Conservation (phyloP, 257 asterid species). For the Fraxinus americana region DNA sequence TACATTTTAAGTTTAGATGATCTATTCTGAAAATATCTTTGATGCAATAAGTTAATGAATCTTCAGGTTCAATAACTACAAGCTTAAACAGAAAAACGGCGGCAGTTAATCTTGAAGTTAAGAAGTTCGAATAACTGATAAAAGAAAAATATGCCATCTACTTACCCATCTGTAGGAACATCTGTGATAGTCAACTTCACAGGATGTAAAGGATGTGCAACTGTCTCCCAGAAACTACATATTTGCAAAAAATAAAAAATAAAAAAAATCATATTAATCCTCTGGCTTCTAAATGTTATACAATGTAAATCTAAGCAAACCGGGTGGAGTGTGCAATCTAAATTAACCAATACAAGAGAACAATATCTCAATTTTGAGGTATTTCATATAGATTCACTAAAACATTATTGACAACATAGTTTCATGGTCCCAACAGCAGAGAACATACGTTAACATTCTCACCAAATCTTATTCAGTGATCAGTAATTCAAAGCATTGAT, state of each 20-base stretch:
- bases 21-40: slow-evolving; percentile 8
- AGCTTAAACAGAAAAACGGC: slow-evolving; percentile 5
- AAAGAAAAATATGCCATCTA: slow-evolving; percentile 16
- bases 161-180: slow-evolving; percentile 88
- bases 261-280: slow-evolving; percentile 11
- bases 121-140: background rate
- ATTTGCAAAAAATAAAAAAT: background rate
- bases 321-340: background rate
- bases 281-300: slow-evolving; percentile 11
- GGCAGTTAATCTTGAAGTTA: slow-evolving; percentile 1
- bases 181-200: slow-evolving; percentile 66
- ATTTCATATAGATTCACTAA: slow-evolving; percentile 19
- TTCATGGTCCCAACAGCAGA: slow-evolving; percentile 9
- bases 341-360: too few relatives aligned
- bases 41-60: slow-evolving; percentile 15
- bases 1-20: slow-evolving; percentile 6
- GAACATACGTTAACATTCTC: background rate
- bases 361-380: slow-evolving; percentile 17
- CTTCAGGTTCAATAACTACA: slow-evolving; percentile 10
- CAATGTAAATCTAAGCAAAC: background rate
- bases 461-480: slow-evolving; percentile 8
- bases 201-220: slow-evolving; percentile 73
- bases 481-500: slow-evolving; percentile 15
- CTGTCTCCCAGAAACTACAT: slow-evolving; percentile 82
- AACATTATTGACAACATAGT: background rate